Evolutionary conservation across 2,329 filamentous ascomycete genomes (phyloP), one percentile per base, ranked within the genome.

Genomic region (Cryphonectria naterciae): DNA sequence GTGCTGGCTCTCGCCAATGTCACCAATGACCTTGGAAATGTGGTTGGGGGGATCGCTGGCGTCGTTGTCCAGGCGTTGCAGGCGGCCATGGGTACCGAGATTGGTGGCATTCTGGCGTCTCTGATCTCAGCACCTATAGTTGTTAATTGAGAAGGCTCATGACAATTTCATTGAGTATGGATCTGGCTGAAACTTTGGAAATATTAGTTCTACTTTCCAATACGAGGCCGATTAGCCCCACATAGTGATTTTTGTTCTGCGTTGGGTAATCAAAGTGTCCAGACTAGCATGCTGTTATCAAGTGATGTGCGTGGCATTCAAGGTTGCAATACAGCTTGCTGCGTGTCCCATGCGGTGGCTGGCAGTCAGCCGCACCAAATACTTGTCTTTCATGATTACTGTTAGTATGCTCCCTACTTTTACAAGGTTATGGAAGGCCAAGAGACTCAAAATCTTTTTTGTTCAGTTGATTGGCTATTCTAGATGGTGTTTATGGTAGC

Each of bases 11-110:
- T 67, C 2, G 19, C 65, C 32, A 32, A 39, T 41, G 19, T 58
- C 46, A 56, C 65, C 35, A 41, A 67, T 17, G 32, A 39, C n/a
- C 32, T 54, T 25, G 28, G 19, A 39, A 28, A n/a, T 2, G n/a
- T 54, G 22, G 49, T 56, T 2, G 52, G 49, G 2, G 35, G 49
- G 5, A 67, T 67, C 5, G 65, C 17, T 35, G 49, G 65, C 11
- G 22, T 58, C n/a, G 65, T 56, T 28, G 65, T 67, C 10, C 35
- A 67, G 49, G 43, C 32, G 10, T 52, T 67, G 15, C 28, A 67
- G n/a, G 65, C 46, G 2, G 65, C 65, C n/a, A 37, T 67, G 65
- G 65, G 52, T 4, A 25, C 52, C 8, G 65, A 67, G 52, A 28
- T 67, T 41, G 65, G 65, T 67, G 49, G 52, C 37, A 19, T 17